Percentiles rank a stretch among this genome's conserved stretches.
phyloP scores from a whole-genome alignment of 2,329 filamentous ascomycete genomes.

The Podosphaera fusca region DNA sequence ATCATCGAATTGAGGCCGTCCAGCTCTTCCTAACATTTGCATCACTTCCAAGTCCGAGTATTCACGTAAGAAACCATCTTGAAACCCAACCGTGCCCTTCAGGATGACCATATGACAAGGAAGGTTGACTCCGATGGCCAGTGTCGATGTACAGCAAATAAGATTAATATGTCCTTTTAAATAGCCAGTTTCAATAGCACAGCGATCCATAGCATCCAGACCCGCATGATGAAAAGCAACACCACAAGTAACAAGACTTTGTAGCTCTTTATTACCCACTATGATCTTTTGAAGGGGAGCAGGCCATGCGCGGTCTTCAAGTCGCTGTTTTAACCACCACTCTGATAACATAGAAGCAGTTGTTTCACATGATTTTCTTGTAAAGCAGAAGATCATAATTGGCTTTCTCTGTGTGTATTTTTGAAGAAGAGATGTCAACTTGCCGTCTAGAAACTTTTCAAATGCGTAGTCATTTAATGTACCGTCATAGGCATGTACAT shows the following conservation, averaged over 20 bases:
- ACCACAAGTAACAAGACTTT: constrained; percentile 25
- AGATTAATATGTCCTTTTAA: constrained; percentile 49
- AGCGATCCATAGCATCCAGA: constrained; percentile 38
- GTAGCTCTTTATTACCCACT: constrained; percentile 36
- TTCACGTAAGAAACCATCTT: constrained; percentile 36
- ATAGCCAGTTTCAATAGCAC: constrained; percentile 42
- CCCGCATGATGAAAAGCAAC: constrained; percentile 72
- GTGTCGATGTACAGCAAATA: constrained; percentile 70
- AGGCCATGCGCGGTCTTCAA: constrained; percentile 37
- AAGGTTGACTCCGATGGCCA: constrained; percentile 65
- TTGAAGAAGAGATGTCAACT: constrained; percentile 40
- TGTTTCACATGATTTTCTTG: constrained; percentile 41
- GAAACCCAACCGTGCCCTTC: constrained; percentile 52
- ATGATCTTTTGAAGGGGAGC: constrained; percentile 26
- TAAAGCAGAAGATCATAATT: constrained; percentile 66
- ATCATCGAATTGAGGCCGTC: constrained; percentile 61
- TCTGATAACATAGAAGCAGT: constrained; percentile 46
- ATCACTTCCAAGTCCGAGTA: constrained; percentile 68
- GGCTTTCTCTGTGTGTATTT: constrained; percentile 50
- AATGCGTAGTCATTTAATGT: constrained; percentile 51
- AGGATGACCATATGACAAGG: constrained; percentile 67
- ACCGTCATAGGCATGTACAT: constrained; percentile 48
- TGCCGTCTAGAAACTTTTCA: constrained; percentile 42
- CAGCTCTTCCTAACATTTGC: constrained; percentile 76
- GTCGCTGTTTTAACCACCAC: constrained; percentile 32